Base-by-base conservation (phyloP, 257 asterid species). In the Capsicum pubescens region DNA sequence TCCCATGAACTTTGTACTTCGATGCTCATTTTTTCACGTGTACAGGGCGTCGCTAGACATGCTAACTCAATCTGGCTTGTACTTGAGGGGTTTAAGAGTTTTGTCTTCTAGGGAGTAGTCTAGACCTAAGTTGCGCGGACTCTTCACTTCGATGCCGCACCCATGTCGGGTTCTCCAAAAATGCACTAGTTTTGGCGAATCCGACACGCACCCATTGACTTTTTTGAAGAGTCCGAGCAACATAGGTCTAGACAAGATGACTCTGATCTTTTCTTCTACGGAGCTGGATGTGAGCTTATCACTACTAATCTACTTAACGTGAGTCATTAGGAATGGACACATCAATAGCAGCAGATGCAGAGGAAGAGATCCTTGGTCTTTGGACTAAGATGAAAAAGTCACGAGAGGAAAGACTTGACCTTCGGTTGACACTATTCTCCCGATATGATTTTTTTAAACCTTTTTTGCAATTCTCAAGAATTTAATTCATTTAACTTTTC, bases 361-460 rank as follows among this genome's bases (percentile, higher is more conserved):
- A 3, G 67, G 36, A 61, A 61, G 39, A 61, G 10, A 61, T 61
- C 7, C 36, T 61, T 3, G 68, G 36, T 3, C 44, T 39, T 61
- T 3, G 39, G 68, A 61, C 15, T 54, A 54, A 54, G 57, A 54
- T 54, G 57, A 56, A 56, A 56, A 56, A 56, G 61, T 14, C 3
- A 56, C 8, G 2, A 56, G 61, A 56, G 3, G 61, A 15, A 56
- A 14, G 19, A 14, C 19, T 56, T 72, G 97, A 98, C 85, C 99
- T 95, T 82, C 26, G 11, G 17, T 59, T 59, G 32, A n/a, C 32
- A 6, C 66, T n/a, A n/a, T 59, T 59, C 66, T 19, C 19, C 11
- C 32, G 5, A n/a, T 59, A 16, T 8, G 19, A 59, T 16, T 59
- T 16, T 7, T n/a, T 59, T 59, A n/a, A 59, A 17, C 66, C 64